phyloP scores from a whole-genome alignment of 768 basidiomycete species.

The Nidularia pulvinata region DNA sequence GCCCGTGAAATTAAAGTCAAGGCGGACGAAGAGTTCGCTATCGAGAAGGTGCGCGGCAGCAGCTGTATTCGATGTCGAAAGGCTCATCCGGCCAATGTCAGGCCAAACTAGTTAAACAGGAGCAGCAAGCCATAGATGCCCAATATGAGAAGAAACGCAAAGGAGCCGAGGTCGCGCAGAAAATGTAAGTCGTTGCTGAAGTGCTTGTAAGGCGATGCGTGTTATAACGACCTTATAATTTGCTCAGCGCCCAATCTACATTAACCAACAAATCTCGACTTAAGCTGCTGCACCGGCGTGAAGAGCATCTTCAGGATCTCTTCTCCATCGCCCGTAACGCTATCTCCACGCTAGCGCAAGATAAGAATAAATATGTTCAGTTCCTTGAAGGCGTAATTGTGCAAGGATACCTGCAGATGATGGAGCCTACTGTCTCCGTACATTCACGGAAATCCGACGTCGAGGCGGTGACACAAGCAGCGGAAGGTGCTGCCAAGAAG shows the following conservation, averaged over 20 bases:
- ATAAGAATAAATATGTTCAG: slow-evolving; percentile 71
- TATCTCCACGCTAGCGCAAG: slow-evolving; percentile 60
- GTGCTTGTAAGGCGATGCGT: background rate
- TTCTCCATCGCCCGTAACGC: slow-evolving; percentile 72
- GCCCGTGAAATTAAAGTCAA: slow-evolving; percentile 96
- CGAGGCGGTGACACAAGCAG: slow-evolving; percentile 59
- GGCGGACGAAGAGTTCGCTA: slow-evolving; percentile 98
- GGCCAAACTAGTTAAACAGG: slow-evolving; percentile 98
- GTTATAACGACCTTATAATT: background rate
- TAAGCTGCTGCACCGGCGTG: slow-evolving; percentile 84
- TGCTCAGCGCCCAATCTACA: slow-evolving; percentile 84
- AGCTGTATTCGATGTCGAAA: background rate
- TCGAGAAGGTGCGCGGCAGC: slow-evolving; percentile 76
- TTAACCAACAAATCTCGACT: slow-evolving; percentile 96
- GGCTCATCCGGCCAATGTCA: slow-evolving; percentile 23
- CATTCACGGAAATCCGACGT: slow-evolving; percentile 69
- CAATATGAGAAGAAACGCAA: slow-evolving; percentile 97
- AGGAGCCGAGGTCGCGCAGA: slow-evolving; percentile 90
- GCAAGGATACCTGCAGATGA: slow-evolving; percentile 82
- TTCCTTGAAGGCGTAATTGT: slow-evolving; percentile 85
- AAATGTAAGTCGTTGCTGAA: slow-evolving; percentile 70
- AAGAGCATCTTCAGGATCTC: slow-evolving; percentile 90
- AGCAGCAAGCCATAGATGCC: slow-evolving; percentile 92
- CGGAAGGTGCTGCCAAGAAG: slow-evolving; percentile 55
- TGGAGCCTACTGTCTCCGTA: slow-evolving; percentile 74